phyloP scores from a whole-genome alignment of 2,329 filamentous ascomycete genomes.

The Ascochyta viciae-villosae region DNA sequence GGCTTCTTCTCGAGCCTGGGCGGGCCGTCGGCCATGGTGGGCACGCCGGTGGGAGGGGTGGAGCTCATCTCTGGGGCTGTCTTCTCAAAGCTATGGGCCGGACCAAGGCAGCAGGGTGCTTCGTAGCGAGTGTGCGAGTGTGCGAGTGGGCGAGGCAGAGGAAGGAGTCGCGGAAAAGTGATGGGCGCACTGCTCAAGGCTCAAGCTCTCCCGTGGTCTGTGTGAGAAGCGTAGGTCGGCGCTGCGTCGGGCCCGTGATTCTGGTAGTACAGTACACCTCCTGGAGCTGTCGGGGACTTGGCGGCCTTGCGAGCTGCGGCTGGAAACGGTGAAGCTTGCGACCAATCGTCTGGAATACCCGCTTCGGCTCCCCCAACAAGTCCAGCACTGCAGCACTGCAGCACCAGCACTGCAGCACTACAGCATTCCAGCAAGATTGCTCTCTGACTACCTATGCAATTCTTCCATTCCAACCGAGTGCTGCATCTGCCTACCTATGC shows the following conservation, averaged over 20 bases:
- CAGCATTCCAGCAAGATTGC: neutral
- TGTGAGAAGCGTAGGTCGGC: conserved; percentile 19
- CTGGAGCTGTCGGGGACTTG: conserved; percentile 15
- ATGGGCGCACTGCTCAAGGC: conserved; percentile 7
- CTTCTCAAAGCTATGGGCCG: conserved; percentile 70
- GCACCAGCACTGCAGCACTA: neutral
- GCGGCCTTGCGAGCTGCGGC: conserved; percentile 6
- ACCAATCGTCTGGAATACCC: conserved; percentile 10
- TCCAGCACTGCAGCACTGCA: neutral
- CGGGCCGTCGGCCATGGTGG: conserved; percentile 51
- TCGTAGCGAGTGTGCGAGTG: conserved; percentile 69
- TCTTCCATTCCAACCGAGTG: too few relatives aligned
- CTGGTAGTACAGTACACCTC: too few relatives aligned
- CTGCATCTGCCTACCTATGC: too few relatives aligned
- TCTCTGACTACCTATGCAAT: too few relatives aligned
- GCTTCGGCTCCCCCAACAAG: conserved; percentile 9
- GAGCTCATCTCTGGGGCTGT: conserved; percentile 62
- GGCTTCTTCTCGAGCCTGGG: conserved; percentile 94
- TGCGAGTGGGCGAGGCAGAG: conserved; percentile 24
- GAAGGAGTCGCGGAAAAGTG: conserved; percentile 13
- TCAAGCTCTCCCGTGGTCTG: conserved; percentile 26
- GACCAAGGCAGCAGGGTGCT: conserved; percentile 96
- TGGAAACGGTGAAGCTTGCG: conserved; percentile 19
- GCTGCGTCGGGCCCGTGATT: too few relatives aligned
- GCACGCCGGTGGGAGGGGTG: conserved; percentile 54